Evolutionary conservation across 441 rosid genomes (phyloP), one percentile per base, ranked within the genome.

Genomic region (Kokia cookei): DNA sequence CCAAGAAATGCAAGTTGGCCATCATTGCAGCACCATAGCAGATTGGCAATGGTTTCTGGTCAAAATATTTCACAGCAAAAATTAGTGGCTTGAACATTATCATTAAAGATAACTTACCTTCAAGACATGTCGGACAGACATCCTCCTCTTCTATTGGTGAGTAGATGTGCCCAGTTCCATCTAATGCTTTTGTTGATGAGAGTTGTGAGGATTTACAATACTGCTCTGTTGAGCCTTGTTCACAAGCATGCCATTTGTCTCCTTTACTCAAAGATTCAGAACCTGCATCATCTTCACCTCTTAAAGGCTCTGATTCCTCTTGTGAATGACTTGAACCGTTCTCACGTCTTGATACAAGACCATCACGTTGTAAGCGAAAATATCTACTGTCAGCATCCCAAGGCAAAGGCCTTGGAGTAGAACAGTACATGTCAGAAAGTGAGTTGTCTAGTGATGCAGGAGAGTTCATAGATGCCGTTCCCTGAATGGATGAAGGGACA

Each of bases 351-450:
- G 95, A 85, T 73, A 81, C 80, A 60, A 86, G 69, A 65, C 84
- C 82, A 71, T 82, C 87, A 69, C 77, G 85, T 76, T 85, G 90
- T 77, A 84, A 65, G 73, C 84, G 81, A 24, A 83, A 81, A 79
- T 80, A 84, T 79, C 98, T 88, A 59, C 93, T 88, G 75, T 90
- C 92, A 22, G 82, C 90, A 76, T 95, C 97, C 76, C 93, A 95
- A 81, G 99, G 99, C 88, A 95, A 77, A 2, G 99, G 98, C 80
- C 89, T 89, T 45, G 98, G 98, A 80, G 98, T 96, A 86, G 99
- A 89, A 45, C 84, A 93, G 74, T 84, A 91, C 84, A 86, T 85
- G 81, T 81, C 89, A 76, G 98, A 89, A 60, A 95, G 83, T 80
- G 97, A 90, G 82, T 90, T 88, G 80, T 90, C 98, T 63, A 82